phyloP scores from a whole-genome alignment of 352 stramenopile species.

The Phytopythium sindhum region DNA sequence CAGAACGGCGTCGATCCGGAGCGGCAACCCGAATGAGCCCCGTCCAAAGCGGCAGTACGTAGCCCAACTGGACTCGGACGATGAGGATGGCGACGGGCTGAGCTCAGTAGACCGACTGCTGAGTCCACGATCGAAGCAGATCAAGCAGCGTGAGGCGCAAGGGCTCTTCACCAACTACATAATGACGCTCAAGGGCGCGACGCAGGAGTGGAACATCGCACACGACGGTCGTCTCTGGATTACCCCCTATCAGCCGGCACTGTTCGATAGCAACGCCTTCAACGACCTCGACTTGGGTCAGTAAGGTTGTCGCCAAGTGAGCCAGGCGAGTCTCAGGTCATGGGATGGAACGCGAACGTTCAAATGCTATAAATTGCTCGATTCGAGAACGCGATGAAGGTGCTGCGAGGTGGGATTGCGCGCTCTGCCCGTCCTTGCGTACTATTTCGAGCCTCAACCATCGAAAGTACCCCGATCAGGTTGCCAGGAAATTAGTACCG shows the following conservation, averaged over 20 bases:
- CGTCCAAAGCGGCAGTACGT: constrained; percentile 16
- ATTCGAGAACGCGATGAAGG: background rate
- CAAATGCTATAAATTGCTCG: background rate
- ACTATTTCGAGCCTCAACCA: background rate
- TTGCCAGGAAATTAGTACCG: background rate
- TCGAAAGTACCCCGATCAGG: background rate
- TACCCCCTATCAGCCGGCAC: background rate
- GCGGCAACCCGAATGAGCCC: background rate
- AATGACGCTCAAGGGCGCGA: constrained; percentile 27
- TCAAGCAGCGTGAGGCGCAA: constrained; percentile 16
- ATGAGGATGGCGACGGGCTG: constrained; percentile 13
- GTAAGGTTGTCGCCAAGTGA: background rate
- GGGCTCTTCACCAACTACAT: constrained; percentile 34
- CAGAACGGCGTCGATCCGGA: background rate
- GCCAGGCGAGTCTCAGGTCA: background rate
- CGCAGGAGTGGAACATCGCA: constrained; percentile 46
- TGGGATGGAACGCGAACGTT: background rate
- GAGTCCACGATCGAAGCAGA: constrained; percentile 19
- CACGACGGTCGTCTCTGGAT: constrained; percentile 39
- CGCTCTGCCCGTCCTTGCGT: background rate
- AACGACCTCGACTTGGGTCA: background rate
- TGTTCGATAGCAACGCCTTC: background rate
- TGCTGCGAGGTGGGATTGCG: background rate
- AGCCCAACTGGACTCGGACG: constrained; percentile 21
- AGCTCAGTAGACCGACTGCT: constrained; percentile 7